Base-by-base conservation (phyloP, 768 basidiomycete species). In the Pholiota microspora region DNA sequence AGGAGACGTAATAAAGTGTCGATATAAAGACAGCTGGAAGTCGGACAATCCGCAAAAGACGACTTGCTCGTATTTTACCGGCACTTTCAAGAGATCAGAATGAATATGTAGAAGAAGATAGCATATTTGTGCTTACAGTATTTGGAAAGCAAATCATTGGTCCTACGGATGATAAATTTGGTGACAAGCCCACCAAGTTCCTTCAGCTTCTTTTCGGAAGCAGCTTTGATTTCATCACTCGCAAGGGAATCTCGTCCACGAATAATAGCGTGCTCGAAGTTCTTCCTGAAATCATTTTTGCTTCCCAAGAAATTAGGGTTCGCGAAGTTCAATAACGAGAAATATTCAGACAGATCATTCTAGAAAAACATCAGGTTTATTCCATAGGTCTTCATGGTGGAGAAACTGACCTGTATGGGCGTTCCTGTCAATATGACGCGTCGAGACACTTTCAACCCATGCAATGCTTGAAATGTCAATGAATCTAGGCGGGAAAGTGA, bases 11-110 rank as follows among this genome's bases (percentile, higher is more conserved):
- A 96, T 95, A 66, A 98, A 98, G 27, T 92, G 78, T 45, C 86
- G 85, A 66, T 98, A 98, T 2, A 98, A 75, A 6, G 89, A 75
- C 12, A 92, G 72, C 62, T 98, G 94, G 61, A 97, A 85, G 13
- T 86, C 77, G 2, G 92, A 93, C 3, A 91, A 80, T 36, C 83
- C 79, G 67, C 94, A 98, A 71, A 97, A 98, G 0, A 98, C 94
- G 57, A 98, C 90, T 56, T 98, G 94, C 68, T 98, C 97, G 73
- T 98, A 98, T 70, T 99, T 99, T 73, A 99, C 93, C 7, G 97
- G 97, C 25, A 99, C 96, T 98, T 63, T 1, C n/a, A 49, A 45
- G 23, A 9, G 40, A 58, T 31, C 53, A 52, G 60, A 45, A 53
- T 55, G 61, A 40, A 13, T 31, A 42, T n/a, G n/a, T n/a, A 38